Base-by-base conservation (phyloP, 345 rosid genomes). In the Camelina laxa region DNA sequence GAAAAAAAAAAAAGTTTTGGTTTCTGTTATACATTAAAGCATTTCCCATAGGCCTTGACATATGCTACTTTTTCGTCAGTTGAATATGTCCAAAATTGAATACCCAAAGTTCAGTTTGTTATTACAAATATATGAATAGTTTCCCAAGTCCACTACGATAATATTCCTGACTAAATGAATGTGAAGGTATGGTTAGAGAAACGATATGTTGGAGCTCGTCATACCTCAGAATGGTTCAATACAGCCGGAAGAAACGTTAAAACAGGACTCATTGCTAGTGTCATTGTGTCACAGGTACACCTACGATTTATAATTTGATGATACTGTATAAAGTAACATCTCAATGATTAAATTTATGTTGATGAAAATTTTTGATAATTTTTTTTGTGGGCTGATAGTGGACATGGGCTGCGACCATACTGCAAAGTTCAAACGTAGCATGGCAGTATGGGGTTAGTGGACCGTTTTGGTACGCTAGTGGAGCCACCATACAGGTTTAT, bases 371-470 rank as follows among this genome's bases (percentile, higher is more conserved):
- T 19, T 17, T 72, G 42, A 50, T 51, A n/a, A n/a, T 57, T 64
- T 27, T 19, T 42, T 0, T 33, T 21, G 58, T 42, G 57, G 15
- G 17, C 51, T 15, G 6, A 24, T 5, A 93, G 98, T 93, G 98
- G 98, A 93, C 98, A 19, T 93, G 96, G 98, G 94, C 98, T 38
- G 98, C 98, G 16, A 89, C 97, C n/a, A 91, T 93, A 75, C 78
- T 93, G 75, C 98, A 93, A 78, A 93, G 98, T 82, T 93, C 98
- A 8, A 93, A 93, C 72, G 98, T 93, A 19, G 96, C 98, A 33
- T 93, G 98, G 98, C 67, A 85, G 73, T 93, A 89, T 69, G 98
- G 98, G 69, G 77, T 93, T 19, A 93, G 98, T 30, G 98, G 98
- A 31, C 98, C 98, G 3, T 93, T 93, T 74, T 93, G 98, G 98